Conservation (phyloP, 345 rosid species). For the Heritiera fomes region DNA sequence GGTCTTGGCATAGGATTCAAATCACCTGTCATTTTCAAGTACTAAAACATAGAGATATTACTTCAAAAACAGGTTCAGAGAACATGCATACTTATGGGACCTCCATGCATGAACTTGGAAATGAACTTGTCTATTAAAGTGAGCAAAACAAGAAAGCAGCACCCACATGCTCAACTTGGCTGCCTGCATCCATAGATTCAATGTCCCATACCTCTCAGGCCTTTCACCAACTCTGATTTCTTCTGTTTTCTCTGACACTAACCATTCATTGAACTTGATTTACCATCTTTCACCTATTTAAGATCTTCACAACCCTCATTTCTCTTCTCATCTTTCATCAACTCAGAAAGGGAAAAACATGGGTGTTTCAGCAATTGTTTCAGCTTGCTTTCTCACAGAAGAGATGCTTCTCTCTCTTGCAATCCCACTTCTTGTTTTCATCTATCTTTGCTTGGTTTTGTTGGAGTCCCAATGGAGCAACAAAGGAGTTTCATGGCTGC, state of each 20-base stretch:
- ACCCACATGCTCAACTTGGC: background rate
- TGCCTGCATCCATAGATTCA: background rate
- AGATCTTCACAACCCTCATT: background rate
- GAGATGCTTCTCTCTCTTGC: slow-evolving; percentile 1
- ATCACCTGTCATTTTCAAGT: background rate
- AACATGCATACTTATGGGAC: background rate
- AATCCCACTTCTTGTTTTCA: background rate
- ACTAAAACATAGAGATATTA: background rate
- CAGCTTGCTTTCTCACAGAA: background rate
- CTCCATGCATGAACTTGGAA: background rate
- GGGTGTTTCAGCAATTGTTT: background rate
- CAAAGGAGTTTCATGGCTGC: slow-evolving; percentile 2
- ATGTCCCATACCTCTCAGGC: background rate
- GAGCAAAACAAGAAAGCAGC: background rate
- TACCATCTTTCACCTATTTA: background rate
- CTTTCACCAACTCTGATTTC: background rate
- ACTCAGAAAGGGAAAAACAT: background rate
- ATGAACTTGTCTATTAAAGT: background rate
- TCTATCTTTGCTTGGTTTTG: background rate
- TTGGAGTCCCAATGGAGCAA: slow-evolving; percentile 14
- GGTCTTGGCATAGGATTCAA: background rate
- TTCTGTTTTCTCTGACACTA: too few species aligned
- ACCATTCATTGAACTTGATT: slow-evolving; percentile 8
- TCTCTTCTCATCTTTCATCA: background rate
- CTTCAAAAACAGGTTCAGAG: background rate